phyloP scores from a whole-genome alignment of 371 early-diverging fungal genomes.

The Mortierella sp. region DNA sequence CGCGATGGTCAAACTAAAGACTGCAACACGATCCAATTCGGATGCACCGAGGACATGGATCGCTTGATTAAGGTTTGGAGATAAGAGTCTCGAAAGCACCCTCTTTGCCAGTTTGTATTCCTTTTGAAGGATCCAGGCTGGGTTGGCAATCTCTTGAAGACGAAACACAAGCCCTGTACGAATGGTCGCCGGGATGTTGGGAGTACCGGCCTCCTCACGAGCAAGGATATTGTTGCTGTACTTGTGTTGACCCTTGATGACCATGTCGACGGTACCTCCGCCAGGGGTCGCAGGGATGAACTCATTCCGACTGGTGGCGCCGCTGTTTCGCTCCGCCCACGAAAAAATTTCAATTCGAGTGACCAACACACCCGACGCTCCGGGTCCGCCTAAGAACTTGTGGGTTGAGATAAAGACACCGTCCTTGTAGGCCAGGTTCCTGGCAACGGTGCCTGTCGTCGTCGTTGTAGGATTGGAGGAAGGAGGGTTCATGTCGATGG shows the following conservation, averaged over 20 bases:
- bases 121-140: slow-evolving; percentile 27
- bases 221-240: slow-evolving; percentile 32
- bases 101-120: slow-evolving; percentile 32
- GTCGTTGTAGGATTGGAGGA: slow-evolving; percentile 18
- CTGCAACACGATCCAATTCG: slow-evolving; percentile 33
- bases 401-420: slow-evolving; percentile 44
- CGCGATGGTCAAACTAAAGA: slow-evolving; percentile 37
- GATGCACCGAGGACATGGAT: slow-evolving; percentile 27
- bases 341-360: slow-evolving; percentile 43
- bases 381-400: slow-evolving; percentile 52
- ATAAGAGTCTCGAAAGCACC: slow-evolving; percentile 23
- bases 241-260: slow-evolving; percentile 33
- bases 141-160: slow-evolving; percentile 40
- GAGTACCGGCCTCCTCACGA: slow-evolving; percentile 51
- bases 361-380: slow-evolving; percentile 37
- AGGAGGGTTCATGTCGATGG: slow-evolving; percentile 45
- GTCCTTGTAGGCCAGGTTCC: slow-evolving; percentile 46
- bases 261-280: slow-evolving; percentile 48
- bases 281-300: slow-evolving; percentile 33
- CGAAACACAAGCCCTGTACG: slow-evolving; percentile 42
- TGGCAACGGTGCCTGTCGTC: background rate
- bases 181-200: slow-evolving; percentile 43
- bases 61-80: slow-evolving; percentile 1
- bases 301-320: slow-evolving; percentile 13
- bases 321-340: slow-evolving; percentile 18